These are phyloP conservation scores for Pythium oligandrum DNA, from an alignment of 352 stramenopile genomes.

Conservation along the genomic window DNA sequence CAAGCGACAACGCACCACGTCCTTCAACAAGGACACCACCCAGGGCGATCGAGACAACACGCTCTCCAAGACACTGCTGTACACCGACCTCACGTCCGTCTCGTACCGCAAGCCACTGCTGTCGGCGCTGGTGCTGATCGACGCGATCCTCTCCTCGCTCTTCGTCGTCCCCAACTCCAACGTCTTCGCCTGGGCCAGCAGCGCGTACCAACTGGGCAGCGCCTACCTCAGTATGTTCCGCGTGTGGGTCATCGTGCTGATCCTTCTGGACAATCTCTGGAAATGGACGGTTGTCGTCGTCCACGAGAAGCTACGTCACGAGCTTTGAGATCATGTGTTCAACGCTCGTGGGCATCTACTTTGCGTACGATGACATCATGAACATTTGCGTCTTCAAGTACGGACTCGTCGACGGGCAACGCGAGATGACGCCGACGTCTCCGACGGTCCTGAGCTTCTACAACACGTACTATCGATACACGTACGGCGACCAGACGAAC, in stretches of 20 bases:
- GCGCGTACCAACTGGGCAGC: constrained; percentile 15
- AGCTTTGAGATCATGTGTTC: constrained; percentile 23
- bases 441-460: constrained; percentile 14
- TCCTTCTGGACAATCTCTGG: constrained; percentile 17
- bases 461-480: constrained; percentile 17
- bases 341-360: constrained; percentile 15
- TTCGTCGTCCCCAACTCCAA: constrained; percentile 22
- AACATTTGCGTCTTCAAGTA: constrained; percentile 14
- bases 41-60: constrained; percentile 3
- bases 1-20: too few relatives aligned
- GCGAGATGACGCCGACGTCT: constrained; percentile 12
- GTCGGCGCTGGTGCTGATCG: constrained; percentile 10
- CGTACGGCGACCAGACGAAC: constrained; percentile 15
- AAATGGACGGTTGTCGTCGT: constrained; percentile 6
- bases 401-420: constrained; percentile 12
- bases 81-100: constrained; percentile 22
- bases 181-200: constrained; percentile 21
- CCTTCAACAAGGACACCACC: too few relatives aligned
- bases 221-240: constrained; percentile 24
- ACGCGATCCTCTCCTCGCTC: constrained; percentile 17
- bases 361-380: constrained; percentile 13
- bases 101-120: constrained; percentile 18
- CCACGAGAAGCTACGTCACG: constrained; percentile 16
- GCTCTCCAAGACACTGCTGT: constrained; percentile 19
- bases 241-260: constrained; percentile 18